Base-by-base conservation (phyloP, 2,329 filamentous ascomycete species). In the Calonectria pauciramosa region DNA sequence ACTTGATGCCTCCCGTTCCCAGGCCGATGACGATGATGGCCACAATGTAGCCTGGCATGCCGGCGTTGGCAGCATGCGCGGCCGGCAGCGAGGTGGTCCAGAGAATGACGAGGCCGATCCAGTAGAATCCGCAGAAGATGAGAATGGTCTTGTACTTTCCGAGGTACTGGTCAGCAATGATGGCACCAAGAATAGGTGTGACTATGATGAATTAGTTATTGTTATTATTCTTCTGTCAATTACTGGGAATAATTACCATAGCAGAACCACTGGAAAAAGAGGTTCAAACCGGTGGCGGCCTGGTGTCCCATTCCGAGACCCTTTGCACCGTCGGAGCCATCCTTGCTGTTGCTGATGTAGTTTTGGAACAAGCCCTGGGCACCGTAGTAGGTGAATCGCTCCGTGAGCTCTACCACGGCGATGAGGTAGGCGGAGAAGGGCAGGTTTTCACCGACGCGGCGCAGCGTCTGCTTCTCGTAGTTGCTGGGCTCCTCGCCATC, bases 1-100 rank as follows among this genome's bases (percentile, higher is more conserved):
- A 90, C 86, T 94, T 94, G 86, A 94, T 93, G 74, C 91, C 91
- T 78, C 93, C 93, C 2, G 92, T 93, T 68, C 92, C 93, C 16
- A 94, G 82, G 74, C 92, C 93, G 75, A 94, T 92, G 75, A 94
- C 82, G 78, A 94, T 86, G 71, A 93, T 88, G 73, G 89, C 88
- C 1, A 88, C 83, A 63, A 91, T 87, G 78, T 91, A 89, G 1
- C 89, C 88, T 9, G 86, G 88, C 51, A 91, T 85, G 13, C 89
- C 83, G 23, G 86, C 85, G 8, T 84, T 84, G 26, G 83, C 78
- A 14, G 82, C 82, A 70, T 87, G 80, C 2, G 85, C 79, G 1
- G 76, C 73, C 0, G 86, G 85, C 2, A 87, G 83, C 0, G 90
- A 86, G 0, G 90, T 90, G 6, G 88, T 84, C 81, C 90, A 87